Conservation (phyloP, 2,329 filamentous ascomycete species). For the Alternaria ethzedia region DNA sequence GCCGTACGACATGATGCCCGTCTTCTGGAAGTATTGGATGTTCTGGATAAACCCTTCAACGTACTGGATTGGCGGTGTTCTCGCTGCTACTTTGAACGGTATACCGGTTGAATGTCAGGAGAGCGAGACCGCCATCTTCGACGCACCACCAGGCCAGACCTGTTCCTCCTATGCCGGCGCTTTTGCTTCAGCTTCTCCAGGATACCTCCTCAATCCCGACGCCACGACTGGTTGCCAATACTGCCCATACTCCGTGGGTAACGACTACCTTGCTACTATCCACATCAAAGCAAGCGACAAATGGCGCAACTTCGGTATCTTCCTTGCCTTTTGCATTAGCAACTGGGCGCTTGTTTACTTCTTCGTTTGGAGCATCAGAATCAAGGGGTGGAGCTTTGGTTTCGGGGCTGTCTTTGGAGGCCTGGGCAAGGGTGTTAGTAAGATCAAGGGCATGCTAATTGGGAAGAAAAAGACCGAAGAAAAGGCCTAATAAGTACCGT, state of each 20-base stretch:
- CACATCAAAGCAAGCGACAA: slow-evolving; percentile 66
- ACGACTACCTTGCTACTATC: slow-evolving; percentile 68
- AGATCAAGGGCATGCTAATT: slow-evolving; percentile 17
- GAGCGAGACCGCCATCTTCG: slow-evolving; percentile 69
- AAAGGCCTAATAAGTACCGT: background rate
- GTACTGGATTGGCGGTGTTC: slow-evolving; percentile 74
- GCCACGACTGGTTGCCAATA: slow-evolving; percentile 69
- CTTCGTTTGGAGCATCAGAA: slow-evolving; percentile 76
- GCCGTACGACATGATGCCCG: slow-evolving; percentile 68
- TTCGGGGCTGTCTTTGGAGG: slow-evolving; percentile 63
- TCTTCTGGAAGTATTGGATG: slow-evolving; percentile 77
- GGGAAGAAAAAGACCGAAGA: slow-evolving; percentile 11
- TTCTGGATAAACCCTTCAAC: slow-evolving; percentile 73
- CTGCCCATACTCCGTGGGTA: slow-evolving; percentile 70
- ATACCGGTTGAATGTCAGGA: slow-evolving; percentile 54
- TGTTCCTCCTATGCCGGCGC: slow-evolving; percentile 68
- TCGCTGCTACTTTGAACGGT: slow-evolving; percentile 66
- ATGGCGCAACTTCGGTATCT: slow-evolving; percentile 76
- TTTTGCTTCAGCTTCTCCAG: slow-evolving; percentile 63
- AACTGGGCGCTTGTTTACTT: slow-evolving; percentile 78
- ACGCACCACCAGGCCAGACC: slow-evolving; percentile 68
- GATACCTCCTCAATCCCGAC: slow-evolving; percentile 69
- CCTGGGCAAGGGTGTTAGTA: slow-evolving; percentile 45
- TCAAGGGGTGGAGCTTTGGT: slow-evolving; percentile 74
- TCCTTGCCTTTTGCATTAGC: slow-evolving; percentile 71